Base-by-base conservation (phyloP, 441 rosid species). In the Pelargonium myrrhifolium region DNA sequence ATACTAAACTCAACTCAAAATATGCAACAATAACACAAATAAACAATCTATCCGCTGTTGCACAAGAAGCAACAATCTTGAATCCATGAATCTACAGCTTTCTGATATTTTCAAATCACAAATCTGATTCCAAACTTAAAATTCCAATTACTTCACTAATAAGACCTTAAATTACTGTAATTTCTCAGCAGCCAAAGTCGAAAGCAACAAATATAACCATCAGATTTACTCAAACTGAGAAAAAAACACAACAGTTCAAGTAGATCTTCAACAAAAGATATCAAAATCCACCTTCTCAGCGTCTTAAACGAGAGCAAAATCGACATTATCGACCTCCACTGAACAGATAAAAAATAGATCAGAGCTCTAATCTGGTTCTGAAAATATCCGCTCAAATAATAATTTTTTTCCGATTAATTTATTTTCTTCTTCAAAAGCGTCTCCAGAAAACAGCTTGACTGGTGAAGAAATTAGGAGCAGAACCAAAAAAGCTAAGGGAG, bases 181-280 rank as follows among this genome's bases (percentile, higher is more conserved):
- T 77, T 71, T 55, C 64, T 77, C 59, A 59, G 66, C 65, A 35
- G 21, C 64, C 71, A 68, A 75, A 56, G 31, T 20, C 15, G 66
- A 65, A 55, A 49, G 51, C 21, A 72, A 61, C 64, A 68, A 28
- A 66, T 42, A 49, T 9, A 69, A 22, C 28, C 24, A 64, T 62
- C 5, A 68, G 64, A 35, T 10, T 49, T 58, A 67, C 56, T 62
- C 56, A 56, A 43, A 20, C 59, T 22, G 35, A 35, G n/a, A 22
- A 69, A 59, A 18, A 3, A 21, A 68, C 21, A 42, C 35, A 56
- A 43, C 55, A 21, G 21, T 14, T 4, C 20, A 49, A 49, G 56
- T 49, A 65, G 42, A 31, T 28, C 31, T 47, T 37, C 12, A 61
- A n/a, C 5, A 37, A 37, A 7, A n/a, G 58, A 42, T 56, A 20